These are phyloP conservation scores for Trichophyton rubrum DNA, from an alignment of 2,329 filamentous ascomycete genomes.

Conservation along the genomic window DNA sequence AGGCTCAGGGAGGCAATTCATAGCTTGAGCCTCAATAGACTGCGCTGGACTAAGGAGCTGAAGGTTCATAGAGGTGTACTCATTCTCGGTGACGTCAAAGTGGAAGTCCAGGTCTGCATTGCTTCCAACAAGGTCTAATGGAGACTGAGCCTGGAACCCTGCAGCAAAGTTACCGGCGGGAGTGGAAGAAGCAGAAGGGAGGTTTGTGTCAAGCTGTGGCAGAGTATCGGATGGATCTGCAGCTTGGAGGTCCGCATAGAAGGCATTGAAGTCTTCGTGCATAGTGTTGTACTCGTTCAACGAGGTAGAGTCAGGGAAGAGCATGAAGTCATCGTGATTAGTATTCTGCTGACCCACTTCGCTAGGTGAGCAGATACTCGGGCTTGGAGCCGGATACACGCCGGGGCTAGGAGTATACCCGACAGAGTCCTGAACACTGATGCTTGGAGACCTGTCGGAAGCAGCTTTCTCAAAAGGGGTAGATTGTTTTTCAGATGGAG, in stretches of 20 bases:
- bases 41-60: conserved; percentile 16
- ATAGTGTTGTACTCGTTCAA: conserved; percentile 6
- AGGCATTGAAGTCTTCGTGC: conserved; percentile 19
- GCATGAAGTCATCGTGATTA: conserved; percentile 8
- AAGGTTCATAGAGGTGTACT: conserved; percentile 19
- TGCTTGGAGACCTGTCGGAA: background rate
- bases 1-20: background rate
- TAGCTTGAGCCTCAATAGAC: background rate
- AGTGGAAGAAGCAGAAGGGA: conserved; percentile 14
- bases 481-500: conserved; percentile 16
- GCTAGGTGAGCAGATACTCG: background rate
- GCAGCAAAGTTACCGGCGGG: background rate
- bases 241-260: conserved; percentile 20
- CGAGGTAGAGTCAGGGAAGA: conserved; percentile 11
- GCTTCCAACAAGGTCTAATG: background rate
- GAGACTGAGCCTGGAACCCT: background rate
- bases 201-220: conserved; percentile 17
- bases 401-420: background rate
- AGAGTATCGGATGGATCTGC: conserved; percentile 19
- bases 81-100: conserved; percentile 14
- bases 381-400: background rate
- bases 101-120: conserved; percentile 14
- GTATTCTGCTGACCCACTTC: background rate
- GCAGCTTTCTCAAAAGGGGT: background rate
- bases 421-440: background rate